phyloP scores from a whole-genome alignment of 2,329 filamentous ascomycete genomes.

The Venturiaceae sp. region DNA sequence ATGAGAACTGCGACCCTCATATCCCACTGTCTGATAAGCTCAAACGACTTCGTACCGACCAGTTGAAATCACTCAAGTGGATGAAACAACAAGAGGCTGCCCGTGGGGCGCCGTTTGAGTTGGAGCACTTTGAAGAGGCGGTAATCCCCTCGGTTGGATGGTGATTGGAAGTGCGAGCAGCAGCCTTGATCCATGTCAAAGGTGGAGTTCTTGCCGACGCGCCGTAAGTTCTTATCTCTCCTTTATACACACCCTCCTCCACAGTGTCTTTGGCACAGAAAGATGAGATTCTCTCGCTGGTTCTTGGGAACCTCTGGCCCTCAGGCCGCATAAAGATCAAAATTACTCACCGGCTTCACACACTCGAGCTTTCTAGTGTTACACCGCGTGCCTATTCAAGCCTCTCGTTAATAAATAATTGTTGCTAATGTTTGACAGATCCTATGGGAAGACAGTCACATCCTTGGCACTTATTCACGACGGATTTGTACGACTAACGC shows the following conservation, averaged over 20 bases:
- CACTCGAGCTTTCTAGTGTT: no score
- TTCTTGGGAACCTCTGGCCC: no score
- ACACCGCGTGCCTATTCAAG: no score
- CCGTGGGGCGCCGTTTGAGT: constrained; percentile 32
- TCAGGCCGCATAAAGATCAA: no score
- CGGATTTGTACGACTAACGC: constrained; percentile 24
- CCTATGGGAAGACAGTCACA: constrained; percentile 57
- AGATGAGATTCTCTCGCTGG: no score
- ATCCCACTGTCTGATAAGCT: neutral
- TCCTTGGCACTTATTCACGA: constrained; percentile 46
- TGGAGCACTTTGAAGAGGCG: constrained; percentile 50
- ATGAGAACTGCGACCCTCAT: no score
- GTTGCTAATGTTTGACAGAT: no score
- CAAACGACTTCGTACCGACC: constrained; percentile 18
- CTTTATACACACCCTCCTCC: no score
- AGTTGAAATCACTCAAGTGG: constrained; percentile 48
- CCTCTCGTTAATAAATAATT: no score
- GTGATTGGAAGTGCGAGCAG: constrained; percentile 46
- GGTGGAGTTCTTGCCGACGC: constrained; percentile 56
- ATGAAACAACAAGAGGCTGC: constrained; percentile 49
- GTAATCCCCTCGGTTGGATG: constrained; percentile 40
- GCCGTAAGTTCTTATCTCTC: no score
- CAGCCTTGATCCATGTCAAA: constrained; percentile 30
- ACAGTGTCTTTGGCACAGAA: no score
- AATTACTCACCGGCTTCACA: no score